These are phyloP conservation scores for Populus davidiana DNA, from an alignment of 345 rosid genomes.

Conservation along the genomic window DNA sequence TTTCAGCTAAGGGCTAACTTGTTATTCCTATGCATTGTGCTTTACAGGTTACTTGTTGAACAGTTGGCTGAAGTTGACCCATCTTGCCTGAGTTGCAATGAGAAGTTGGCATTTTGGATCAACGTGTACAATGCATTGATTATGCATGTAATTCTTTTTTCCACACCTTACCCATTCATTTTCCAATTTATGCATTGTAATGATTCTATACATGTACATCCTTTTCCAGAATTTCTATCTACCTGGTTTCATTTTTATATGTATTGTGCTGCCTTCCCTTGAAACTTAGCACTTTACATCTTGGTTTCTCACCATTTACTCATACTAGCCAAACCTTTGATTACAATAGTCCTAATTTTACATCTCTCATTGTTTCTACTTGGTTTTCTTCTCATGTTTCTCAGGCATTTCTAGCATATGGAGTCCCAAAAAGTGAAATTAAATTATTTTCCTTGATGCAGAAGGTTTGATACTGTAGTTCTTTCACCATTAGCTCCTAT, in stretches of 20 bases:
- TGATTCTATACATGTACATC: not conserved
- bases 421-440: conserved; percentile 87
- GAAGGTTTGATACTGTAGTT: conserved; percentile 51
- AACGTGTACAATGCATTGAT: conserved; percentile 91
- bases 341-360: not conserved
- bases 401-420: conserved; percentile 95
- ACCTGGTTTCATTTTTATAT: not conserved
- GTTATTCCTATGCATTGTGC: not conserved
- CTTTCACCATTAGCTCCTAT: not conserved
- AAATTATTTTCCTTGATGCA: conserved; percentile 95
- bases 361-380: not conserved
- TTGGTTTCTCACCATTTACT: conserved; percentile 3
- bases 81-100: conserved; percentile 55
- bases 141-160: conserved; percentile 70
- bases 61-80: conserved; percentile 84
- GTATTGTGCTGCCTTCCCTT: not conserved
- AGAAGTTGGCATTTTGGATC: conserved; percentile 97
- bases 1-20: not conserved
- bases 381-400: conserved; percentile 14
- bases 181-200: not conserved
- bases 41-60: conserved; percentile 74
- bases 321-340: not conserved
- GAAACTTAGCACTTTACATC: not conserved
- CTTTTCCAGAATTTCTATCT: not conserved
- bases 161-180: not conserved